phyloP scores from a whole-genome alignment of 2,329 filamentous ascomycete genomes.

The Ophiostoma piceae region DNA sequence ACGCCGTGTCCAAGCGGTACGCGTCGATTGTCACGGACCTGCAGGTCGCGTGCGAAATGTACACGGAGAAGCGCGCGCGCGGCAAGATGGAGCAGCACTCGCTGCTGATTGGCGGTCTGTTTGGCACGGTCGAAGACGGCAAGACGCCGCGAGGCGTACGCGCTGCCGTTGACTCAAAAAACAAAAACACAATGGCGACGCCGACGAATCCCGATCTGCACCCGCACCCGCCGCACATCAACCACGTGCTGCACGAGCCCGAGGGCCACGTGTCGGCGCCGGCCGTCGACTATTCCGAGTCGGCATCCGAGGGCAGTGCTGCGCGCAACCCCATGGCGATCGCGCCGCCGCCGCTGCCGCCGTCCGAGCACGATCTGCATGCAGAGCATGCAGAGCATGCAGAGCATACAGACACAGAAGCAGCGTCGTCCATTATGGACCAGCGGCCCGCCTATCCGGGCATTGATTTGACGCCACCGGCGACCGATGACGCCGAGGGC shows the following conservation, averaged over 20 bases:
- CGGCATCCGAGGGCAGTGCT: neutral
- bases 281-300: neutral
- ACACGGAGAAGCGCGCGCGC: slow-evolving; percentile 28
- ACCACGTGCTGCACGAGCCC: slow-evolving; percentile 10
- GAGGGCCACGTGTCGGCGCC: neutral
- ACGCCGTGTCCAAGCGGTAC: slow-evolving; percentile 29
- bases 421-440: neutral
- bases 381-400: too few relatives aligned
- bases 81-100: slow-evolving; percentile 30
- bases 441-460: slow-evolving; percentile 17
- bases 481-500: slow-evolving; percentile 19
- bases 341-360: neutral
- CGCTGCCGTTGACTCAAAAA: neutral
- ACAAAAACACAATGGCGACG: neutral
- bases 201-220: neutral
- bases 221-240: slow-evolving; percentile 10
- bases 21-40: slow-evolving; percentile 29
- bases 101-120: slow-evolving; percentile 29
- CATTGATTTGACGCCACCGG: slow-evolving; percentile 20
- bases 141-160: neutral
- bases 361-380: neutral
- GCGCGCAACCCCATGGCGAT: neutral
- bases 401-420: neutral
- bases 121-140: slow-evolving; percentile 29
- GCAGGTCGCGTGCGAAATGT: slow-evolving; percentile 29